Conservation (phyloP, 2,329 filamentous ascomycete species). For the Chalara sp. region DNA sequence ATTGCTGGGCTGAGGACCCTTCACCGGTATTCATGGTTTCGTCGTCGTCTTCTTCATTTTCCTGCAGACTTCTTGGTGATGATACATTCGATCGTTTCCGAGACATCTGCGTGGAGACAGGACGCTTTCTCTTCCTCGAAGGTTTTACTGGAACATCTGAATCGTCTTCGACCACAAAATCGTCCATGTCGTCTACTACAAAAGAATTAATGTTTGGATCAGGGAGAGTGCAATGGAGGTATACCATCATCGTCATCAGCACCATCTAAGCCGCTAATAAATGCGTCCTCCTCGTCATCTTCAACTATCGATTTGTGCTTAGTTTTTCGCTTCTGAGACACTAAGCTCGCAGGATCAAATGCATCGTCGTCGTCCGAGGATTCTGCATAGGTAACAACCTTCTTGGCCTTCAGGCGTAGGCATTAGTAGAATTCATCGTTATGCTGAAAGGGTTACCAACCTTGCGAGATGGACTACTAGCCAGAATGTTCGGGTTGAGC, state of each 20-base stretch:
- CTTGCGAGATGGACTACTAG: slow-evolving; percentile 74
- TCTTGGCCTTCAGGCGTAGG: slow-evolving; percentile 42
- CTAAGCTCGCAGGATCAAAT: slow-evolving; percentile 32
- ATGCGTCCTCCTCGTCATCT: slow-evolving; percentile 64
- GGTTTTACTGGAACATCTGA: slow-evolving; percentile 57
- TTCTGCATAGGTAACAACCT: slow-evolving; percentile 74
- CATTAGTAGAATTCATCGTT: background rate
- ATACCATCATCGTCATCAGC: slow-evolving; percentile 43
- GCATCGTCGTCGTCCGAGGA: slow-evolving; percentile 73
- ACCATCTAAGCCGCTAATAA: slow-evolving; percentile 52
- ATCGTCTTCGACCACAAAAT: slow-evolving; percentile 79
- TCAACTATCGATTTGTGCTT: slow-evolving; percentile 58
- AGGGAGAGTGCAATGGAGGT: background rate
- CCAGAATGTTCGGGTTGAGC: slow-evolving; percentile 35
- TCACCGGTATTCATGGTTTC: slow-evolving; percentile 51
- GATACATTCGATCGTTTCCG: slow-evolving; percentile 59
- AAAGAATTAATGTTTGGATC: too few species aligned
- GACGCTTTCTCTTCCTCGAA: slow-evolving; percentile 64
- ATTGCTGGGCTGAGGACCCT: slow-evolving; percentile 72
- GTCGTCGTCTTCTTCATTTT: slow-evolving; percentile 41
- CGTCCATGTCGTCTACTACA: slow-evolving; percentile 60
- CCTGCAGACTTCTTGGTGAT: slow-evolving; percentile 35
- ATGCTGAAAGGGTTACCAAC: slow-evolving; percentile 38
- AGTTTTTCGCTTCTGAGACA: slow-evolving; percentile 29
- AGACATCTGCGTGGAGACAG: slow-evolving; percentile 41